phyloP scores from a whole-genome alignment of 2,329 filamentous ascomycete species.

The Cladophialophora chaetospira region DNA sequence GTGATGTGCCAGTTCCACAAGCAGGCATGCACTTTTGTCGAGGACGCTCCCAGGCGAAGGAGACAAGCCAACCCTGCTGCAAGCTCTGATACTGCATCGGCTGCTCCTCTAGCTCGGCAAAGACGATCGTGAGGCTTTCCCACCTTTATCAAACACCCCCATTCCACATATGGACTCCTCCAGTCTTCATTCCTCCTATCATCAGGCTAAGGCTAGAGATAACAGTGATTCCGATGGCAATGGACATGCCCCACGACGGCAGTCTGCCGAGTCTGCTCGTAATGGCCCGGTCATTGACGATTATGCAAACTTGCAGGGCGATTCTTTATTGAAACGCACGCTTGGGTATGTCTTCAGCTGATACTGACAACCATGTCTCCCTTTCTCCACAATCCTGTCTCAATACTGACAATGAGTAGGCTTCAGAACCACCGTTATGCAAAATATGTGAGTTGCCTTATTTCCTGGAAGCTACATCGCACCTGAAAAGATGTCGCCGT shows the following conservation, averaged over 20 bases:
- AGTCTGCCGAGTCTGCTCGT: slow-evolving; percentile 27
- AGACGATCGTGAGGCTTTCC: slow-evolving; percentile 29
- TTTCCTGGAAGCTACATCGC: neutral
- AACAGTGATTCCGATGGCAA: slow-evolving; percentile 31
- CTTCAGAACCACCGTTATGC: slow-evolving; percentile 33
- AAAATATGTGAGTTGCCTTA: slow-evolving; percentile 21
- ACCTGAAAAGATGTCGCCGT: neutral
- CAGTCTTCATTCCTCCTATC: slow-evolving; percentile 21
- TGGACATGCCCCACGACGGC: slow-evolving; percentile 25
- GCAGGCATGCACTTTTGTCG: slow-evolving; percentile 33
- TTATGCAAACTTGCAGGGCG: slow-evolving; percentile 30
- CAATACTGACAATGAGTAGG: slow-evolving; percentile 32
- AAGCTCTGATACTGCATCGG: slow-evolving; percentile 17
- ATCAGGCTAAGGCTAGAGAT: slow-evolving; percentile 27
- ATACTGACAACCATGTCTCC: neutral
- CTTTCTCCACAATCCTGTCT: neutral
- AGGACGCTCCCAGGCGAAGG: slow-evolving; percentile 31
- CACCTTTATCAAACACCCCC: slow-evolving; percentile 17
- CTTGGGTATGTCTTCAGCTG: slow-evolving; percentile 29
- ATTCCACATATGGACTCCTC: neutral
- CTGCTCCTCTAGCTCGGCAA: slow-evolving; percentile 24
- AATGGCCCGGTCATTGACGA: slow-evolving; percentile 27
- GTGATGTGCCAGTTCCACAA: slow-evolving; percentile 32
- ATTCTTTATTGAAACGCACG: slow-evolving; percentile 31
- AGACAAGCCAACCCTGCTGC: slow-evolving; percentile 18